These are phyloP conservation scores for Neofusicoccum cordaticola DNA, from an alignment of 2,329 filamentous ascomycete genomes.

Conservation along the genomic window DNA sequence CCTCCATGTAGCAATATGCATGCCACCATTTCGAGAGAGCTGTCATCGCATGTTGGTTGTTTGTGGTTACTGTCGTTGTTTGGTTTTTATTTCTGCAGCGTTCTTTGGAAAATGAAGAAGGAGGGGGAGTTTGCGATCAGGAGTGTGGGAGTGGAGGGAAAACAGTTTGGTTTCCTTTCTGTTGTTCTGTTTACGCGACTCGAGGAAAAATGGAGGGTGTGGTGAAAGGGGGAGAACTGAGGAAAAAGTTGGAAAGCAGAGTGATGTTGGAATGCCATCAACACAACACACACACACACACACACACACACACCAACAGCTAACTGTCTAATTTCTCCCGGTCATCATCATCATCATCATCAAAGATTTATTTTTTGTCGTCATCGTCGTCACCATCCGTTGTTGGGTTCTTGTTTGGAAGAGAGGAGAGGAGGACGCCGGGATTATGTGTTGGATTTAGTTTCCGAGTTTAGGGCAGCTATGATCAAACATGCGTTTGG, in stretches of 20 bases:
- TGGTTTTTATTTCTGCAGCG: neutral
- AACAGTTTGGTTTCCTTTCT: neutral
- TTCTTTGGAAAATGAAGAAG: neutral
- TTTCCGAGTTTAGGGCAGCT: neutral
- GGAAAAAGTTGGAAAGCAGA: neutral
- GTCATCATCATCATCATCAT: neutral
- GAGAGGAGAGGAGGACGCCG: neutral
- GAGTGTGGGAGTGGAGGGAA: neutral
- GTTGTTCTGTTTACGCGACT: neutral
- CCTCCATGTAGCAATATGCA: constrained; percentile 6
- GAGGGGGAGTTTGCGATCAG: neutral
- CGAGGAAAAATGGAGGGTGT: neutral
- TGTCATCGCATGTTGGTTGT: neutral
- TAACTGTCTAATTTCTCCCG: constrained; percentile 14
- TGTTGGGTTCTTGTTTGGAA: neutral
- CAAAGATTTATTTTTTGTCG: neutral
- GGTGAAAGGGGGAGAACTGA: neutral
- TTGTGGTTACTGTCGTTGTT: constrained; percentile 4
- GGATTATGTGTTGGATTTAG: neutral
- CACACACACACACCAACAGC: constrained; percentile 8
- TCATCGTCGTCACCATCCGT: neutral
- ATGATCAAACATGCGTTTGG: neutral
- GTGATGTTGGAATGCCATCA: constrained; percentile 3
- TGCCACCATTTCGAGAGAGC: neutral
- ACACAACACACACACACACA: constrained; percentile 1